Base-by-base conservation (phyloP, 2,329 filamentous ascomycete species). In the Penicillium frequentans region DNA sequence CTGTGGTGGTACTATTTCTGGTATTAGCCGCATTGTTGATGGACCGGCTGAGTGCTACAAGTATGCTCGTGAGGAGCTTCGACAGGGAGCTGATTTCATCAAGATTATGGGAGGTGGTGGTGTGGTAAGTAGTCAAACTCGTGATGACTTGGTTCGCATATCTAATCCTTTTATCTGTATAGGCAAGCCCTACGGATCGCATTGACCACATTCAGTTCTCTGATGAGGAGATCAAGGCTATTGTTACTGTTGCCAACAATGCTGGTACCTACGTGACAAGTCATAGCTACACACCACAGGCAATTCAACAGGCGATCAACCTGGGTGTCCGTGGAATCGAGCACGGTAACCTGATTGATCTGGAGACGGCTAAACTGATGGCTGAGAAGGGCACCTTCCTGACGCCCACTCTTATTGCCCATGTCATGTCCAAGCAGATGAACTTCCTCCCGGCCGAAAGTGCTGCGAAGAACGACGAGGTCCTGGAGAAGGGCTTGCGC, bases 91-190 rank as follows among this genome's bases (percentile, higher is more conserved):
- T 1, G 82, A 86, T 64, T 86, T 86, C 62, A 79, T 87, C 68
- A 87, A 87, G 68, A 83, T 87, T 59, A 86, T 86, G 83, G 76
- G 75, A 1, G 78, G 78, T 5, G 84, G 85, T 1, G 84, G 85
- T 9, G 83, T 87, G 1, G 77, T 50, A 3, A 42, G 48, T 50
- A 16, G 23, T 10, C 11, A 14, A 6, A 26, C 33, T 6, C 11
- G 9, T n/a, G 8, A 26, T 11, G 33, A 8, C 3, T 14, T 11
- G 5, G 0, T 27, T 16, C 23, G 3, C 11, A 37, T 24, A 1
- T 39, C 23, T 24, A 21, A 23, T 7, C 16, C 19, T n/a, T 39
- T 7, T 3, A 42, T 29, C 5, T 26, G 7, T 14, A 27, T 10
- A 50, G 48, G 48, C 81, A 0, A 82, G 77, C 11, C 82, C 82